Conservation (phyloP, 75 land plant species). For the Pseudotsuga menziesii region DNA sequence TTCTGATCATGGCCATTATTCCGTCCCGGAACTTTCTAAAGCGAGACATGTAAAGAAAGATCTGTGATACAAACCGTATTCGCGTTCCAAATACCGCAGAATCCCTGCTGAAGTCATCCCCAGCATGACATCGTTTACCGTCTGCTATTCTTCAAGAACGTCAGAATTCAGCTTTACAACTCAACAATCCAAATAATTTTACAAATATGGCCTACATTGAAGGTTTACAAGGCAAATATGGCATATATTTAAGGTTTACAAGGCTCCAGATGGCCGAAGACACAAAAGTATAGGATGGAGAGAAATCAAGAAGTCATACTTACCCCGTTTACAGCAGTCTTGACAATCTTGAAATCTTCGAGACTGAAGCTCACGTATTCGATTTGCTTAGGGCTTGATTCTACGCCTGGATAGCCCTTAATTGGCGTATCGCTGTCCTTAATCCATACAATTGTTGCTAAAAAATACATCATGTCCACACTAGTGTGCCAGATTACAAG, state of each 20-base stretch:
- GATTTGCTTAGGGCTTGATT: slow-evolving; percentile 35
- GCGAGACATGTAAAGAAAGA: background rate
- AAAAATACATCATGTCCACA: slow-evolving; percentile 27
- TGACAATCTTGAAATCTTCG: slow-evolving; percentile 57
- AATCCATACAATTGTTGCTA: slow-evolving; percentile 33
- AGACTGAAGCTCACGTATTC: slow-evolving; percentile 32
- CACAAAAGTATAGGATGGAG: background rate
- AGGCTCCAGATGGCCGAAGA: too few relatives aligned
- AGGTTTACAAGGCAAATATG: background rate
- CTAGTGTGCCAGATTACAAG: slow-evolving; percentile 46
- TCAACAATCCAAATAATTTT: background rate
- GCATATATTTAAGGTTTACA: background rate
- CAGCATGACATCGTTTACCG: background rate
- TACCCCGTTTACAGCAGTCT: slow-evolving; percentile 42
- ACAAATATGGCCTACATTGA: background rate
- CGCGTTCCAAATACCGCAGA: slow-evolving; percentile 47
- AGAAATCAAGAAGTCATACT: background rate
- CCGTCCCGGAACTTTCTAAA: background rate
- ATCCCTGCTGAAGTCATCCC: slow-evolving; percentile 55
- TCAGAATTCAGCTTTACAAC: too few relatives aligned
- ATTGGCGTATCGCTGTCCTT: slow-evolving; percentile 59
- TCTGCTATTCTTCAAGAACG: background rate
- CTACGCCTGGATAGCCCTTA: slow-evolving; percentile 53
- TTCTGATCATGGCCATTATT: too few relatives aligned
- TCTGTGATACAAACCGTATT: slow-evolving; percentile 19